phyloP scores from a whole-genome alignment of 176 grass and related monocot genomes.

The Musa itinerans region DNA sequence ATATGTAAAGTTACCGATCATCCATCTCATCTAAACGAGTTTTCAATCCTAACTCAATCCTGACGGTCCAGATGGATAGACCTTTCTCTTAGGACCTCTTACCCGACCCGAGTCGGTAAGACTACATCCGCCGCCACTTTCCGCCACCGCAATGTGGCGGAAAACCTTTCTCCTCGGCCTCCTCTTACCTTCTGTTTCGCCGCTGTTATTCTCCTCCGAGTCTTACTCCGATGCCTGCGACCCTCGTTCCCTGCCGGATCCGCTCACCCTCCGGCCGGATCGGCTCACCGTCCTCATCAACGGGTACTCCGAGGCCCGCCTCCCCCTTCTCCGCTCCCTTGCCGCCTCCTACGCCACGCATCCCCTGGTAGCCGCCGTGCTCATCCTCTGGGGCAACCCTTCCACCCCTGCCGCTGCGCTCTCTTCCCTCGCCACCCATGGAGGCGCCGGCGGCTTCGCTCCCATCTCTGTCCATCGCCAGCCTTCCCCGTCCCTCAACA shows the following conservation, averaged over 20 bases:
- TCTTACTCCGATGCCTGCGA: conserved; percentile 18
- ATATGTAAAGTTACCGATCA: too few relatives aligned
- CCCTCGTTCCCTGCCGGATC: conserved; percentile 20
- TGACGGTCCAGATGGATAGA: too few relatives aligned
- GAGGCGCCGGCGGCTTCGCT: conserved; percentile 7
- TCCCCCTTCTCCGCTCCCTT: conserved; percentile 58
- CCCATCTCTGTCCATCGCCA: conserved; percentile 33
- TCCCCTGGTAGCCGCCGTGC: conserved; percentile 42
- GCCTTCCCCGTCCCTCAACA: conserved; percentile 61
- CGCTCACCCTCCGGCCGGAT: conserved; percentile 31
- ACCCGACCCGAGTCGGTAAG: too few relatives aligned
- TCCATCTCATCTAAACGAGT: too few relatives aligned
- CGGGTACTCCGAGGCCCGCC: conserved; percentile 58
- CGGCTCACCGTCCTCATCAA: conserved; percentile 68
- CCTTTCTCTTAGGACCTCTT: too few relatives aligned
- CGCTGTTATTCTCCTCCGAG: background rate
- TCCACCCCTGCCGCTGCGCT: conserved; percentile 28
- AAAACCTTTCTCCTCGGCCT: conserved; percentile 3
- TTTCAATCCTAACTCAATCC: too few relatives aligned
- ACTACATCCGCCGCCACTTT: background rate
- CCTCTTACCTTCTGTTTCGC: background rate
- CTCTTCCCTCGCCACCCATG: conserved; percentile 22
- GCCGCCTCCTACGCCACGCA: conserved; percentile 39
- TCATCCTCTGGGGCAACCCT: conserved; percentile 71
- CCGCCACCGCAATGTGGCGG: conserved; percentile 11